Base-by-base conservation (phyloP, 75 land plant species). In the Cupressus sempervirens region DNA sequence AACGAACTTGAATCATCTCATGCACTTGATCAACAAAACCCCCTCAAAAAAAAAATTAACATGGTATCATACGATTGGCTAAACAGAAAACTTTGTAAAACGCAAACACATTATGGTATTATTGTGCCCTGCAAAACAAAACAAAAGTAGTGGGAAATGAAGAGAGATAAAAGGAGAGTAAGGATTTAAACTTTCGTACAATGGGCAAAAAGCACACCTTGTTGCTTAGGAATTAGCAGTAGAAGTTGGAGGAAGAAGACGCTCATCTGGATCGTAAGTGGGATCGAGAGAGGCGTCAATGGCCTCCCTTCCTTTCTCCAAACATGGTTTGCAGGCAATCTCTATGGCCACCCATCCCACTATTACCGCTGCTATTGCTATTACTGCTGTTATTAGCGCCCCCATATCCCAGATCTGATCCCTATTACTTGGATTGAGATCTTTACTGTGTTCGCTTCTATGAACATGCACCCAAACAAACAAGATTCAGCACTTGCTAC, bases 251-350 rank as follows among this genome's bases (percentile, higher is more conserved):
- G 67, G 67, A 62, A 62, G 74, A 29, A 70, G 74, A 12, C 35
- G 74, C 56, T 93, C 96, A 70, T 94, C 98, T 41, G 92, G 95
- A 85, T 96, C 98, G 89, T 94, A 94, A 85, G 92, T 86, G 13
- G 98, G 93, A 80, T 96, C 84, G 82, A 96, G 93, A 23, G 90
- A 84, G 6, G 91, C 90, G 54, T 89, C 89, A 40, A 96, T 89
- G 86, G 96, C 91, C 23, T 90, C 88, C 30, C 94, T 89, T 26
- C 98, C 96, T 23, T 90, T 85, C 0, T 91, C 90, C 46, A 96
- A 89, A 73, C 90, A 90, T 18, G 96, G 94, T 88, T 94, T 94
- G 93, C 92, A 96, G 8, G 98, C 98, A 52, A 94, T 72, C 76
- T 96, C 96, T 5, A 93, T 84, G 20, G 96, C 83, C 7, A 92